A percentile compares a stretch with the other conserved stretches of the same genome.
These are phyloP conservation scores for Bothriochloa decipiens DNA, from an alignment of 176 grass and related monocot genomes.

Conservation along the genomic window DNA sequence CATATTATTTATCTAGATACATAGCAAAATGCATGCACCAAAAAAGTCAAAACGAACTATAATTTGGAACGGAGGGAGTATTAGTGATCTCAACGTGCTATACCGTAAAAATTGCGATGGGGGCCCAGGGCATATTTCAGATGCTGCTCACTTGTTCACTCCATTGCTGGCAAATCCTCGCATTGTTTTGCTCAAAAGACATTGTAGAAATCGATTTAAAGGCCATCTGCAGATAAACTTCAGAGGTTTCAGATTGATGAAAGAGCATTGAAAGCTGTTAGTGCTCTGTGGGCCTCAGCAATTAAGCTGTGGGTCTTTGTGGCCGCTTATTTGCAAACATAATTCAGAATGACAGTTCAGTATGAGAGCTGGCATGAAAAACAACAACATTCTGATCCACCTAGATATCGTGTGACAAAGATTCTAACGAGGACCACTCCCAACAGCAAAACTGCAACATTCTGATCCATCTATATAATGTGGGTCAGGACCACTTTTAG, in stretches of 20 bases:
- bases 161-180: conserved; percentile 2
- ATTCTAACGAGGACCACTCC: conserved; percentile 34
- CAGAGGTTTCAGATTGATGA: not conserved
- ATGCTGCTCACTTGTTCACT: conserved; percentile 13
- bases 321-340: conserved; percentile 38
- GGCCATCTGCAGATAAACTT: not conserved
- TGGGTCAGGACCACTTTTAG: conserved; percentile 44
- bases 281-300: conserved; percentile 34
- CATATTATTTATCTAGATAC: no score
- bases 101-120: no score
- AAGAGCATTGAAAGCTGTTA: conserved; percentile 25
- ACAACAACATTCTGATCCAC: conserved; percentile 17
- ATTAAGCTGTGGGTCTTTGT: conserved; percentile 38
- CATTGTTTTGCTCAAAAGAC: conserved; percentile 9
- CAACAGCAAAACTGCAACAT: conserved; percentile 13
- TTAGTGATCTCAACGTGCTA: no score
- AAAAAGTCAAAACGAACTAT: no score
- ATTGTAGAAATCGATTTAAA: conserved; percentile 17
- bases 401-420: conserved; percentile 23
- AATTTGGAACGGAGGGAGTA: no score
- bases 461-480: conserved; percentile 35
- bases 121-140: not conserved
- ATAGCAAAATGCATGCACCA: no score
- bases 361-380: conserved; percentile 13
- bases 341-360: conserved; percentile 43